phyloP scores from a whole-genome alignment of 805 yeast species.

The Tetrapisispora nanseiensis region DNA sequence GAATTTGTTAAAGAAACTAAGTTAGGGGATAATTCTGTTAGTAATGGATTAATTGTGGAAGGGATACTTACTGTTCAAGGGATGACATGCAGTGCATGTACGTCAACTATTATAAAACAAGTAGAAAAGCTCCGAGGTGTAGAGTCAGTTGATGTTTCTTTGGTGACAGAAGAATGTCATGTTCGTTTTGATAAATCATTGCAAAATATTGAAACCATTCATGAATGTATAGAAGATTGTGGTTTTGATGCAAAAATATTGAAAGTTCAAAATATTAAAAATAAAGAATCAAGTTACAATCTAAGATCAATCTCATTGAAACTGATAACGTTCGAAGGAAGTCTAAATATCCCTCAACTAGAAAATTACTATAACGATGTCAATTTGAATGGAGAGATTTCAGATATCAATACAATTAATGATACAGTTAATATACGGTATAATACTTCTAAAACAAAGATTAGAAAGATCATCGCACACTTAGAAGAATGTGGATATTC shows the following conservation, averaged over 20 bases:
- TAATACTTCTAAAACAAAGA: slow-evolving; percentile 44
- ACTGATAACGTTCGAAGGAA: background rate
- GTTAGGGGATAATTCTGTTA: background rate
- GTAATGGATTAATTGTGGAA: background rate
- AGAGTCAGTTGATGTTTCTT: slow-evolving; percentile 48
- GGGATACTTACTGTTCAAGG: slow-evolving; percentile 36
- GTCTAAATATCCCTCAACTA: background rate
- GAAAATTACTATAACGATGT: background rate
- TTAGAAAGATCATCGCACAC: slow-evolving; percentile 48
- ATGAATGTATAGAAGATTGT: slow-evolving; percentile 56
- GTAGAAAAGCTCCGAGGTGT: slow-evolving; percentile 45
- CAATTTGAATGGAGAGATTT: background rate
- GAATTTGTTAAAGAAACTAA: slow-evolving; percentile 6
- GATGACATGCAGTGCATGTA: slow-evolving; percentile 90
- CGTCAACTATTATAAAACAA: slow-evolving; percentile 52
- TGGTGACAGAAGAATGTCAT: slow-evolving; percentile 64
- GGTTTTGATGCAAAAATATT: slow-evolving; percentile 53
- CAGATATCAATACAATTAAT: slow-evolving; percentile 4
- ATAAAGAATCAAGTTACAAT: background rate
- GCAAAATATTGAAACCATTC: slow-evolving; percentile 29
- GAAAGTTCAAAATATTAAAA: background rate
- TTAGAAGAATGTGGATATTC: slow-evolving; percentile 44
- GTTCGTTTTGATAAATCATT: slow-evolving; percentile 38
- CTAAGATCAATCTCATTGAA: background rate
- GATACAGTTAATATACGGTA: slow-evolving; percentile 32